Conservation (phyloP, 805 yeast species). For the Candida insectorum region DNA sequence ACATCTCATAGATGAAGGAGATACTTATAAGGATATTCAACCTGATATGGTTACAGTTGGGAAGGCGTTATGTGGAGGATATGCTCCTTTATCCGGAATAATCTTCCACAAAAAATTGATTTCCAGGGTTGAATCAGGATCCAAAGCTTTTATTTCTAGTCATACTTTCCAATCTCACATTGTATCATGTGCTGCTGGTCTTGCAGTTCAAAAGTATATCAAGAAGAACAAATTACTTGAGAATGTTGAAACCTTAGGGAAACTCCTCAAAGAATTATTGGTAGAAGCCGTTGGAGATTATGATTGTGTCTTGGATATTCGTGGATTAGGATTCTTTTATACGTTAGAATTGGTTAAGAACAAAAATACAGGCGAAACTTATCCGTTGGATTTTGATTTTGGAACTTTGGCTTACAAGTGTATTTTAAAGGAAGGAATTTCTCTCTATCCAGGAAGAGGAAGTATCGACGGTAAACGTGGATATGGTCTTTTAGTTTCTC, state of each 20-base stretch:
- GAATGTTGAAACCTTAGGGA: slow-evolving; percentile 44
- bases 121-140: slow-evolving; percentile 19
- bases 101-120: slow-evolving; percentile 23
- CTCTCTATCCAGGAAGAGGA: too few species aligned
- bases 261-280: slow-evolving; percentile 35
- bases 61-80: slow-evolving; percentile 48
- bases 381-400: slow-evolving; percentile 3
- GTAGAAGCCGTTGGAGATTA: slow-evolving; percentile 13
- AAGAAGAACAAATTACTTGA: slow-evolving; percentile 28
- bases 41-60: slow-evolving; percentile 51
- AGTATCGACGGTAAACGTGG: too few species aligned
- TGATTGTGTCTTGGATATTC: slow-evolving; percentile 46
- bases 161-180: slow-evolving; percentile 52
- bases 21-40: slow-evolving; percentile 29
- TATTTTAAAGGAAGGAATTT: too few species aligned
- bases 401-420: slow-evolving; percentile 2
- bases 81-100: slow-evolving; percentile 48
- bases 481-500: too few species aligned
- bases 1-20: slow-evolving; percentile 15
- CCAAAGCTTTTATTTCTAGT: slow-evolving; percentile 42
- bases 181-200: slow-evolving; percentile 44
- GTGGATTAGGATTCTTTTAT: slow-evolving; percentile 60
- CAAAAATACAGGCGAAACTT: slow-evolving; percentile 28
- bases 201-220: slow-evolving; percentile 40
- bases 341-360: slow-evolving; percentile 54